These are phyloP conservation scores for Rhizoclosmatium globosum DNA, from an alignment of 192 early-diverging fungal species.

Conservation along the genomic window DNA sequence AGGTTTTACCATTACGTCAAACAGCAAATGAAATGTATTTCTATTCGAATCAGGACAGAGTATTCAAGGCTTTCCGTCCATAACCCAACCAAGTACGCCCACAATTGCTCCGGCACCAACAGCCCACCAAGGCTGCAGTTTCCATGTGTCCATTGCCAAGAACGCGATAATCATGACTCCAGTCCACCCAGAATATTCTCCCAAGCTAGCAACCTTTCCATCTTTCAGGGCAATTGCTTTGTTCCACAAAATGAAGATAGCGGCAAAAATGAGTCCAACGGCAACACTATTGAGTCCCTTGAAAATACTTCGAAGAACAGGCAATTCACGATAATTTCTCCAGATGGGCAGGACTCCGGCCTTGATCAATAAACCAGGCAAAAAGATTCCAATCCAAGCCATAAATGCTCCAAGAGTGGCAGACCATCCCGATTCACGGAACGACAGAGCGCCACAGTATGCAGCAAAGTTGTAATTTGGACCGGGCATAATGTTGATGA, in stretches of 20 bases:
- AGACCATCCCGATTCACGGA: conserved; percentile 43
- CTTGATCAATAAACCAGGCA: conserved; percentile 69
- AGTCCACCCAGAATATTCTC: conserved; percentile 33
- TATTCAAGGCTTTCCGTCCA: conserved; percentile 25
- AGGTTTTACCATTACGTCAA: too few relatives aligned
- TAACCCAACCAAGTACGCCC: conserved; percentile 12
- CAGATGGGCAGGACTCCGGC: conserved; percentile 71
- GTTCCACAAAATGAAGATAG: conserved; percentile 54
- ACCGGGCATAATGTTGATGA: conserved; percentile 64
- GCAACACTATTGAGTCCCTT: conserved; percentile 64
- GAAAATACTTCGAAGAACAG: background rate
- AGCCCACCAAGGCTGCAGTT: conserved; percentile 20
- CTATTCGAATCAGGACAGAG: too few relatives aligned
- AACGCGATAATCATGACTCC: conserved; percentile 32
- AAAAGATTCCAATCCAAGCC: conserved; percentile 68
- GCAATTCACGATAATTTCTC: conserved; percentile 38
- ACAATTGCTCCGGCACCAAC: conserved; percentile 24
- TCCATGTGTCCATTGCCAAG: conserved; percentile 28
- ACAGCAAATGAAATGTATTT: too few relatives aligned
- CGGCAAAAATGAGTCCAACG: conserved; percentile 61
- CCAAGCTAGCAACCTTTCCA: conserved; percentile 29
- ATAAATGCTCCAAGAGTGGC: conserved; percentile 60
- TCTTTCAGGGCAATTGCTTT: conserved; percentile 40
- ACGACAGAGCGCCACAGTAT: conserved; percentile 67
- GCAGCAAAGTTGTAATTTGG: conserved; percentile 79